Evolutionary conservation across 768 basidiomycete genomes (phyloP).

Genomic region (Trametes meyenii): DNA sequence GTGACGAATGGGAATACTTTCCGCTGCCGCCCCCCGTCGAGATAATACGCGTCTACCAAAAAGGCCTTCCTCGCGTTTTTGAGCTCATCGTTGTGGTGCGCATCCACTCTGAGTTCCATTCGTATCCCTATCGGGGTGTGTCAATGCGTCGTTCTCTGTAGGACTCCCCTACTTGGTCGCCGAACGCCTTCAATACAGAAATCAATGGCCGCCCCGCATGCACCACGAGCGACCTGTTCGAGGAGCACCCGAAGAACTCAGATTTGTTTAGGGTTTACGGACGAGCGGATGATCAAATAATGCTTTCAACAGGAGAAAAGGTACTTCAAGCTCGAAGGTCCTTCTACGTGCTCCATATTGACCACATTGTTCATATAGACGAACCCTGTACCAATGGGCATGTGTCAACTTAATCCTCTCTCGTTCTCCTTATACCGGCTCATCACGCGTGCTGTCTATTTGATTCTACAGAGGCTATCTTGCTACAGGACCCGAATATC

Average conservation of each 20-base stretch:
- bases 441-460: too few species aligned
- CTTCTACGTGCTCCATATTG: neutral
- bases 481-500: slow-evolving; percentile 39
- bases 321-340: neutral
- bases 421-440: too few species aligned
- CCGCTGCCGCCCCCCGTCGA: slow-evolving; percentile 27
- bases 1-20: slow-evolving; percentile 41
- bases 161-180: slow-evolving; percentile 8
- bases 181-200: slow-evolving; percentile 21
- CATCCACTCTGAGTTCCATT: neutral
- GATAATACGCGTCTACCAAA: slow-evolving; percentile 37
- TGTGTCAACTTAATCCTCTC: neutral
- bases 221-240: slow-evolving; percentile 44
- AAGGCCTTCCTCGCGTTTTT: slow-evolving; percentile 33
- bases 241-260: slow-evolving; percentile 43
- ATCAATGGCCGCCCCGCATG: slow-evolving; percentile 38
- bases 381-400: slow-evolving; percentile 4
- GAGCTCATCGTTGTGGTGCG: slow-evolving; percentile 45
- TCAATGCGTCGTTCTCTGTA: neutral
- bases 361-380: neutral
- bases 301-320: slow-evolving; percentile 46
- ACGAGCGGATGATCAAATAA: slow-evolving; percentile 50
- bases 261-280: slow-evolving; percentile 43
- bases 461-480: slow-evolving; percentile 36
- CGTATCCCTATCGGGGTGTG: neutral